A percentile compares a stretch with the other conserved stretches of the same genome.
Evolutionary conservation across 2,329 filamentous ascomycete genomes (phyloP).

Genomic region (Calonectria montana): DNA sequence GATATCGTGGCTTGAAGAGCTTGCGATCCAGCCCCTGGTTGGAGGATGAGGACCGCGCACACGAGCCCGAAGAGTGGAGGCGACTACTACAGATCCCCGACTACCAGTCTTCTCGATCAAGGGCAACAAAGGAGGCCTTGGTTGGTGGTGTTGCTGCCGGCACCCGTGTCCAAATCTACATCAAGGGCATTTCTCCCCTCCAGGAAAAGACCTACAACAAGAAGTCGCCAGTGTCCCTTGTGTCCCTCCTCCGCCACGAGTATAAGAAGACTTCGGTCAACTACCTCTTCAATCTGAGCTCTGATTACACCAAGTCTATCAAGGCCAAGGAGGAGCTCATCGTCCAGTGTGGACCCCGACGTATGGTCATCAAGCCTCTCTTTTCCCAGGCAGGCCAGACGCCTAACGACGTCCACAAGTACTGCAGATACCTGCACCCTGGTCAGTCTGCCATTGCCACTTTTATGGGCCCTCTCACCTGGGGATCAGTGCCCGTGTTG

Average conservation of each 20-base stretch:
- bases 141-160: constrained; percentile 89
- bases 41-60: constrained; percentile 84
- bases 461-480: constrained; percentile 90
- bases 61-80: constrained; percentile 91
- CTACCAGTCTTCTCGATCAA: constrained; percentile 85
- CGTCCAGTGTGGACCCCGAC: constrained; percentile 88
- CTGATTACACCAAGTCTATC: constrained; percentile 79
- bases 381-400: constrained; percentile 92
- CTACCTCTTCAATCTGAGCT: constrained; percentile 87
- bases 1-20: constrained; percentile 93
- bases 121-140: constrained; percentile 82
- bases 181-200: constrained; percentile 64
- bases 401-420: constrained; percentile 97
- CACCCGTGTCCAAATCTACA: constrained; percentile 82
- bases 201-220: constrained; percentile 61
- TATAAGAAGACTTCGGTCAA: constrained; percentile 94
- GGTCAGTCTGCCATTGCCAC: constrained; percentile 89
- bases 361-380: constrained; percentile 88
- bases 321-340: constrained; percentile 94
- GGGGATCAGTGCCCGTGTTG: constrained; percentile 90
- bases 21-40: constrained; percentile 90
- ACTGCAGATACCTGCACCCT: constrained; percentile 89
- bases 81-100: constrained; percentile 88
- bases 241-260: constrained; percentile 92
- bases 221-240: constrained; percentile 73